Base-by-base conservation (phyloP, 768 basidiomycete genomes). In the Leccinum boreale region DNA sequence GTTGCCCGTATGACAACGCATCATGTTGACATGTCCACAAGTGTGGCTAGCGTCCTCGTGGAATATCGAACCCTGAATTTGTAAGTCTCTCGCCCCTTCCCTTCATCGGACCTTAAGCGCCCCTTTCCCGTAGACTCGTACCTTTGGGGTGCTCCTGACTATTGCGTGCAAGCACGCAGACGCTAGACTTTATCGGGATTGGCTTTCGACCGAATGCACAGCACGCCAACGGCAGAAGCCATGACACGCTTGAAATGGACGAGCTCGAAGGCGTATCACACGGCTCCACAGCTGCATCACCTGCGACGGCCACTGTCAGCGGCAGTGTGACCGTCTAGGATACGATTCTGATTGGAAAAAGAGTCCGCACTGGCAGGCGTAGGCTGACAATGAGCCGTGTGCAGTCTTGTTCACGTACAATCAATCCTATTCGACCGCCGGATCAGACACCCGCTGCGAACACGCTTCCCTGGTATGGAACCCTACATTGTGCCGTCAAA, bases 71-170 rank as follows among this genome's bases (percentile, higher is more conserved):
- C 64, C 67, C 66, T 68, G n/a, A 46, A 67, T 67, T 58, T 48
- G 56, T 62, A 54, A 54, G 56, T 58, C 53, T 56, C 58, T 15
- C 53, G 50, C 53, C 60, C 65, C 60, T 60, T 62, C 62, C 45
- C 54, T 58, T 23, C 57, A 35, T 61, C 70, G 70, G 70, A 71
- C 44, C 70, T 72, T 73, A 64, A 52, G 66, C 70, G 72, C 70
- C 72, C 70, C 63, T 64, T 71, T 70, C 52, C 44, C 46, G 36
- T 50, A 23, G 50, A 44, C 53, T 59, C 58, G 47, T 60, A 56
- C 54, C 35, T 35, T 54, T 21, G 28, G 50, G 44, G 48, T 45
- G 36, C 6, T n/a, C 28, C 53, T 52, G 44, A 56, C 49, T 47
- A 60, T 58, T 59, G 29, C 55, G 19, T 23, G 35, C 45, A 31